Evolutionary conservation across 1,284 basidiomycete species (phyloP).

Genomic region (Ceratobasidium sp.): DNA sequence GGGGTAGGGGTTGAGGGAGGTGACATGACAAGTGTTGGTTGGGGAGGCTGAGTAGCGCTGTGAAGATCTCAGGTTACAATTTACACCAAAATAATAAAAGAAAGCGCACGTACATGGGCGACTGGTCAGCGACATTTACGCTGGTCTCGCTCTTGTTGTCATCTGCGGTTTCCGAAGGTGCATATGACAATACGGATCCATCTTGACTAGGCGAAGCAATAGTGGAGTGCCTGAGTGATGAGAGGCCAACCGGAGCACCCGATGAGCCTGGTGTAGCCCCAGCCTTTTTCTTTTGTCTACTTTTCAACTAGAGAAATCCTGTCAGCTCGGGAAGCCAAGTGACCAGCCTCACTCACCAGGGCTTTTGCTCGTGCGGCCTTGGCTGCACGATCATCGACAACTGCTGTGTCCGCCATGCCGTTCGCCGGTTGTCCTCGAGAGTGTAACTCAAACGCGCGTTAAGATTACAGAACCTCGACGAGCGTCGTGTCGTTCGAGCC

Average conservation of each 20-base stretch:
- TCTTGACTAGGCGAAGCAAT: slow-evolving; percentile 30
- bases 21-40: slow-evolving; percentile 2
- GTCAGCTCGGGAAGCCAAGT: not conserved
- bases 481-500: not conserved
- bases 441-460: not conserved
- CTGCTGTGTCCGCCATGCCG: slow-evolving; percentile 57
- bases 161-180: slow-evolving; percentile 30
- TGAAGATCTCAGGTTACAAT: not conserved
- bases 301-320: slow-evolving; percentile 13
- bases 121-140: not conserved
- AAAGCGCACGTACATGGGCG: slow-evolving; percentile 1
- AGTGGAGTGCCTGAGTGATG: slow-evolving; percentile 32
- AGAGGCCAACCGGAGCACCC: slow-evolving; percentile 13
- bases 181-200: slow-evolving; percentile 28
- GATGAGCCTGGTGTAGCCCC: slow-evolving; percentile 26
- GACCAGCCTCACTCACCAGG: slow-evolving; percentile 58
- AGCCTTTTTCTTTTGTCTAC: slow-evolving; percentile 40
- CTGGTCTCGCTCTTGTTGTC: slow-evolving; percentile 30
- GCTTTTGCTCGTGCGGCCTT: slow-evolving; percentile 81
- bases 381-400: slow-evolving; percentile 72
- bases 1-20: slow-evolving; percentile 9
- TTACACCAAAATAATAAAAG: not conserved
- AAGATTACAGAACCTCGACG: not conserved
- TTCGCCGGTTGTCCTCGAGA: not conserved
- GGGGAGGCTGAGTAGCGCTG: slow-evolving; percentile 1